Evolutionary conservation across 2,329 filamentous ascomycete species (phyloP).

Genomic region (Botrytis cinerea): DNA sequence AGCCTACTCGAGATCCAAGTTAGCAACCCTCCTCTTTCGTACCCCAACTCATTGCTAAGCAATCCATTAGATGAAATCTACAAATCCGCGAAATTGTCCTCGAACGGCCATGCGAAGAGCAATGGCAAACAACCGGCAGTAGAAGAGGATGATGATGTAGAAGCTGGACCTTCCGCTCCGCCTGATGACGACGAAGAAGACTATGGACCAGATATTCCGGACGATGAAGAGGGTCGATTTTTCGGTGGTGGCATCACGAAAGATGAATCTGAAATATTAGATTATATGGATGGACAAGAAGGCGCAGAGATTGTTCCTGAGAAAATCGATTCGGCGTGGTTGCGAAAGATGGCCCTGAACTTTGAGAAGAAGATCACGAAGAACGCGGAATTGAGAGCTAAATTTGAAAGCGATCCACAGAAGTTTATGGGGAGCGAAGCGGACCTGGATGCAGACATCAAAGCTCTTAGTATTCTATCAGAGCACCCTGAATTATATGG

Average conservation of each 20-base stretch:
- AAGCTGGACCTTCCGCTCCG: slow-evolving; percentile 55
- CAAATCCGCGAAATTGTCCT: slow-evolving; percentile 59
- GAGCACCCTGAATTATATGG: slow-evolving; percentile 83
- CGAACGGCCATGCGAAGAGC: slow-evolving; percentile 46
- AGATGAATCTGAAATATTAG: slow-evolving; percentile 78
- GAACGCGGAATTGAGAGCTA: slow-evolving; percentile 86
- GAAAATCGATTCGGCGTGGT: slow-evolving; percentile 80
- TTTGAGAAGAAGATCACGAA: slow-evolving; percentile 91
- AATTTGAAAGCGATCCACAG: slow-evolving; percentile 75
- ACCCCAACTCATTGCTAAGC: slow-evolving; percentile 14
- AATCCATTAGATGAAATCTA: slow-evolving; percentile 57
- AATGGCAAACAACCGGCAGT: slow-evolving; percentile 38
- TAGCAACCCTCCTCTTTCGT: slow-evolving; percentile 38
- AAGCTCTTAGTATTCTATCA: slow-evolving; percentile 79
- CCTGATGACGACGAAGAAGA: slow-evolving; percentile 57
- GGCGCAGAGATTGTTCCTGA: slow-evolving; percentile 54
- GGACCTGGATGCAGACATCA: slow-evolving; percentile 86
- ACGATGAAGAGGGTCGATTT: slow-evolving; percentile 92
- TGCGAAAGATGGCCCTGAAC: slow-evolving; percentile 75
- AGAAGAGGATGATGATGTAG: slow-evolving; percentile 46
- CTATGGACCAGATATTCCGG: slow-evolving; percentile 54
- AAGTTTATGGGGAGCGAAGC: slow-evolving; percentile 87
- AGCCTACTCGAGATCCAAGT: slow-evolving; percentile 64
- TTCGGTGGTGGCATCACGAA: slow-evolving; percentile 88
- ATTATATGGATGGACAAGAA: slow-evolving; percentile 78